A percentile compares a stretch with the other conserved stretches of the same genome.
Conservation (phyloP, 164 flowering plant genomes). For the Tetracentron sinense region DNA sequence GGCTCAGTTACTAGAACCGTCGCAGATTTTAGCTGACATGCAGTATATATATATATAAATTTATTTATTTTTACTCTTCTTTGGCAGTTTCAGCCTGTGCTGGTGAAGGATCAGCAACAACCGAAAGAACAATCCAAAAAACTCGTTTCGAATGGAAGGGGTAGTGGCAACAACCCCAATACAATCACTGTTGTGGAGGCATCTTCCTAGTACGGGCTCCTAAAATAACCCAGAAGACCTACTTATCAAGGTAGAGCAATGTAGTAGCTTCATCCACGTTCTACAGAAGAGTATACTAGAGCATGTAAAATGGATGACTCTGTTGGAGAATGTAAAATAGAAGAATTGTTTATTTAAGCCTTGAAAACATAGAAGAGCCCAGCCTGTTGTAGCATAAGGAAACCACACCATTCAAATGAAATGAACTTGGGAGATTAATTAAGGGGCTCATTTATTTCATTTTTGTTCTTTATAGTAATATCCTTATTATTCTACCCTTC, state of each 20-base stretch:
- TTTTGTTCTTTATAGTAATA: too few relatives aligned
- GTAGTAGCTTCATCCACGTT: background rate
- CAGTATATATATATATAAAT: too few relatives aligned
- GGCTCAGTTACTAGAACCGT: background rate
- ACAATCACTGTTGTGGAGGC: constrained; percentile 43
- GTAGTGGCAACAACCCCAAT: constrained; percentile 27
- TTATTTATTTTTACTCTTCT: too few relatives aligned
- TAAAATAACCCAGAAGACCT: constrained; percentile 14
- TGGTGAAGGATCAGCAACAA: constrained; percentile 47
- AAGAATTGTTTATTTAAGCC: background rate
- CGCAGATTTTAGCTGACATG: background rate
- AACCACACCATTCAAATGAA: too few relatives aligned
- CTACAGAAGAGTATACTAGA: background rate
- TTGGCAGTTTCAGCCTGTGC: constrained; percentile 63
- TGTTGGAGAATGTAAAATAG: background rate
- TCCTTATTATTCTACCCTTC: too few relatives aligned
- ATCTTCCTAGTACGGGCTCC: constrained; percentile 34
- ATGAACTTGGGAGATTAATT: too few relatives aligned
- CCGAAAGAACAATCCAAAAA: constrained; percentile 33
- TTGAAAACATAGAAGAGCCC: background rate
- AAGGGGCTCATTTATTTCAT: too few relatives aligned
- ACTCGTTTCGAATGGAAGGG: constrained; percentile 28
- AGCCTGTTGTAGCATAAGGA: background rate
- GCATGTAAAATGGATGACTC: background rate
- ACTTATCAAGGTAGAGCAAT: background rate